Evolutionary conservation across 2,329 filamentous ascomycete genomes (phyloP), one percentile per base, ranked within the genome.

Genomic region (Fusarium scirpi): DNA sequence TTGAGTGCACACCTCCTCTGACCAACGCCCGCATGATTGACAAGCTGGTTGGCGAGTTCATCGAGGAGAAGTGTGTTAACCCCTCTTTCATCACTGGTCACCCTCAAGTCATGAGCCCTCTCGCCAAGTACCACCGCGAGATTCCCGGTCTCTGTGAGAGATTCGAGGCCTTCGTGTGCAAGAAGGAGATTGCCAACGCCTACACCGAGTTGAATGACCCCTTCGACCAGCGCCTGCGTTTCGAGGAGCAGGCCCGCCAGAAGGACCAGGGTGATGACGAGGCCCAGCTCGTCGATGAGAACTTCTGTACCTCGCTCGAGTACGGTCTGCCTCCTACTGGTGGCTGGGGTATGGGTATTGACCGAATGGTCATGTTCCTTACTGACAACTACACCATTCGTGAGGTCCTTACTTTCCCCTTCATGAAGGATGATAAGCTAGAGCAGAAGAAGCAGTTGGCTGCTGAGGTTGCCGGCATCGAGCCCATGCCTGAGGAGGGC

Each of bases 221-320:
- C 60, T 95, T 97, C 77, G 94, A 98, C 82, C 96, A 99, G 85
- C 90, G 96, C 67, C 84, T 95, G 69, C 90, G 94, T 24, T 83
- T 83, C 70, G 94, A 97, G 81, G 95, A 98, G 88, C 96, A 99
- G 84, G 95, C 94, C 7, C 88, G 90, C 76, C 94, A 98, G 85
- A 98, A 98, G 89, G 94, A 90, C 9, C 93, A 97, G 83, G 96
- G 97, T 78, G 97, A 99, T 73, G 94, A 98, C 75, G 97, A 99
- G 84, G 97, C 95, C 2, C 96, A 98, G 84, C 85, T 96, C 74
- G 90, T 98, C 58, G 97, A 99, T 76, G 95, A 98, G 88, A 97
- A 93, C 76, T 98, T 98, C 87, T 93, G 94, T 77, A 92, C 91
- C 67, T 90, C 92, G 57, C 89, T 98, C 62, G 96, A 98, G 78